Conservation (phyloP, 169 alveolate genomes). For the Eimeria maxima region DNA sequence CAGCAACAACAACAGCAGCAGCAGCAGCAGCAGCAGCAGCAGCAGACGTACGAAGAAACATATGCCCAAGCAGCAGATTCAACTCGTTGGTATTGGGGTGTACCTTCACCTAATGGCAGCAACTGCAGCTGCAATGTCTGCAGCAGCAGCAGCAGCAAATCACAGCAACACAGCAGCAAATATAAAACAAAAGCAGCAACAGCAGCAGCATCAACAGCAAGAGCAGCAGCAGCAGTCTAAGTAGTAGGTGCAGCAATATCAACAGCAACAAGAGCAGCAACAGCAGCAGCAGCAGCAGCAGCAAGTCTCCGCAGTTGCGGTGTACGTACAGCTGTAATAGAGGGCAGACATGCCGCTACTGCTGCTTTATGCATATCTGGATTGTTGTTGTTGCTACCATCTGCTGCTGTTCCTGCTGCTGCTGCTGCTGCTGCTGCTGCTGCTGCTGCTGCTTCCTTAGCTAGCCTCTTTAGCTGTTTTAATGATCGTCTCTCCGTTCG, state of each 20-base stretch:
- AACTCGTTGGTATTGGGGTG: conserved; percentile 23
- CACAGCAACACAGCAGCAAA: background rate
- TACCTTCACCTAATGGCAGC: background rate
- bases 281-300: too few relatives aligned
- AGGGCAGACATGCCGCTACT: conserved; percentile 9
- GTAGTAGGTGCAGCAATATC: too few relatives aligned
- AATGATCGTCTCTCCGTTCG: background rate
- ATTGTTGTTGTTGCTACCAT: background rate
- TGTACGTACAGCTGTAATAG: conserved; percentile 61
- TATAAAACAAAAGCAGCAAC: background rate
- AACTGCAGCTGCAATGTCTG: background rate
- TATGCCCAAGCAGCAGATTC: conserved; percentile 35
- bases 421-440: conserved; percentile 10
- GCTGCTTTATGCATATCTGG: background rate
- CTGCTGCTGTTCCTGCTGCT: too few relatives aligned
- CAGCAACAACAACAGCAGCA: too few relatives aligned
- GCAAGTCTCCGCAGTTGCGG: background rate
- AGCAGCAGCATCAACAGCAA: too few relatives aligned
- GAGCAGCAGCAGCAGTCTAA: too few relatives aligned
- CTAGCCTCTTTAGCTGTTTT: conserved; percentile 23
- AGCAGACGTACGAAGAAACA: conserved; percentile 28
- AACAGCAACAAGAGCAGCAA: too few relatives aligned
- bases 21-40: conserved; percentile 40
- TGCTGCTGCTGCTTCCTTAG: too few relatives aligned
- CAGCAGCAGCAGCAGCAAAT: too few relatives aligned